phyloP scores from a whole-genome alignment of 225 moss, liverwort and hornwort species.

The Antitrichia curtipendula region DNA sequence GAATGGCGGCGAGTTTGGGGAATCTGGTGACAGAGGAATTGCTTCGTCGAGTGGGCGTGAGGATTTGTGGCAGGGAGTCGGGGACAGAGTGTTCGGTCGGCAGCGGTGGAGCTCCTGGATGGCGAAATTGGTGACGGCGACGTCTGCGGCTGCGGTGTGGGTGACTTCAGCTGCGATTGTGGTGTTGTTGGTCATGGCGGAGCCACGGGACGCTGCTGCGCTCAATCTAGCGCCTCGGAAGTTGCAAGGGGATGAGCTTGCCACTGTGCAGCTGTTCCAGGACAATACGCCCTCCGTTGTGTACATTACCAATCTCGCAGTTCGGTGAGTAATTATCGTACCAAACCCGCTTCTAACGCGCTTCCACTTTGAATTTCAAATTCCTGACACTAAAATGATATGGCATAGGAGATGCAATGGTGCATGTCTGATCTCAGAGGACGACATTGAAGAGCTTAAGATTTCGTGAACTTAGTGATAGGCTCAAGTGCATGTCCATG shows the following conservation, averaged over 20 bases:
- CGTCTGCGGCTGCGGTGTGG: slow-evolving; percentile 41
- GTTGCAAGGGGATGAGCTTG: slow-evolving; percentile 87
- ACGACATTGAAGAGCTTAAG: neutral
- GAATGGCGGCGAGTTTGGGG: neutral
- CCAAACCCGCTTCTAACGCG: neutral
- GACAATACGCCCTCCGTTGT: slow-evolving; percentile 98
- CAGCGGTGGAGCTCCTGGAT: slow-evolving; percentile 1
- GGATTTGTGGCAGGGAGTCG: neutral
- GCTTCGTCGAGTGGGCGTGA: neutral
- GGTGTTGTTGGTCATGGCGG: slow-evolving; percentile 43
- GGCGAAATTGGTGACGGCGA: slow-evolving; percentile 16
- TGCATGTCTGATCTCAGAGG: neutral
- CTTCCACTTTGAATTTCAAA: neutral
- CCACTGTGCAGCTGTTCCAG: slow-evolving; percentile 90
- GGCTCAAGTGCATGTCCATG: neutral
- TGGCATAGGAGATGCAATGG: neutral
- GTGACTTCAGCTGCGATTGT: slow-evolving; percentile 59
- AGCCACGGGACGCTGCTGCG: slow-evolving; percentile 44
- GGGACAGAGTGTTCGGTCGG: neutral
- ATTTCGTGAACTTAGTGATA: neutral
- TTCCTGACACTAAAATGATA: neutral
- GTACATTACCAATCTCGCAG: slow-evolving; percentile 96
- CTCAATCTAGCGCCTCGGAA: slow-evolving; percentile 61
- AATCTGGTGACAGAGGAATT: neutral
- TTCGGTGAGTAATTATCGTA: slow-evolving; percentile 37